Conservation (phyloP, 78 protist genomes). For the Pigoraptor vietnamica region DNA sequence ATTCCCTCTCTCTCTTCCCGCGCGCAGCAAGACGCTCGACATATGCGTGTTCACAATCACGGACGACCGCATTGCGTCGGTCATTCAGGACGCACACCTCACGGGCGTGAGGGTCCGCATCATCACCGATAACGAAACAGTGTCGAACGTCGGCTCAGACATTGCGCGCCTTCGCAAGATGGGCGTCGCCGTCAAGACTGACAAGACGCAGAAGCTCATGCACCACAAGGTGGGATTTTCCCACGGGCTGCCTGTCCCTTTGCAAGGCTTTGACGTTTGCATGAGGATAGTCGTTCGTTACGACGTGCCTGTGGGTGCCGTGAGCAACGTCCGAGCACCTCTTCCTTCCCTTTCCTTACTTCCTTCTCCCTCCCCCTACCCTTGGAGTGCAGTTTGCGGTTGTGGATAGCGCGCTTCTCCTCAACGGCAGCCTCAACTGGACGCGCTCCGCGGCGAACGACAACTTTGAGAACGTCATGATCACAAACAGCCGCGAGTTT, state of each 20-base stretch:
- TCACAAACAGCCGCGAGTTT: conserved; percentile 2
- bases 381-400: conserved; percentile 24
- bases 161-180: background rate
- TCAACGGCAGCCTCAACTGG: conserved; percentile 49
- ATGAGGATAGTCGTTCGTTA: too few relatives aligned
- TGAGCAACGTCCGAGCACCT: too few relatives aligned
- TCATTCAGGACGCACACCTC: background rate
- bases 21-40: conserved; percentile 14
- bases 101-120: conserved; percentile 28
- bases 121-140: conserved; percentile 28
- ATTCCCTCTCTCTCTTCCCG: too few relatives aligned
- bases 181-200: conserved; percentile 13
- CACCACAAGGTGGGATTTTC: conserved; percentile 24
- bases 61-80: conserved; percentile 3
- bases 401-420: conserved; percentile 2
- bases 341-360: too few relatives aligned
- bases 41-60: conserved; percentile 40
- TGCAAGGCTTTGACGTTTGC: too few relatives aligned
- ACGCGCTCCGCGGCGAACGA: background rate
- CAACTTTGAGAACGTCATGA: conserved; percentile 33
- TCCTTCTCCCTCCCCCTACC: too few relatives aligned
- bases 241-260: background rate
- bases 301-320: too few relatives aligned
- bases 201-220: conserved; percentile 18
- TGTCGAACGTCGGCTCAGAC: conserved; percentile 12